Base-by-base conservation (phyloP, 2,329 filamentous ascomycete species). In the Arthrobotrys musiformis region DNA sequence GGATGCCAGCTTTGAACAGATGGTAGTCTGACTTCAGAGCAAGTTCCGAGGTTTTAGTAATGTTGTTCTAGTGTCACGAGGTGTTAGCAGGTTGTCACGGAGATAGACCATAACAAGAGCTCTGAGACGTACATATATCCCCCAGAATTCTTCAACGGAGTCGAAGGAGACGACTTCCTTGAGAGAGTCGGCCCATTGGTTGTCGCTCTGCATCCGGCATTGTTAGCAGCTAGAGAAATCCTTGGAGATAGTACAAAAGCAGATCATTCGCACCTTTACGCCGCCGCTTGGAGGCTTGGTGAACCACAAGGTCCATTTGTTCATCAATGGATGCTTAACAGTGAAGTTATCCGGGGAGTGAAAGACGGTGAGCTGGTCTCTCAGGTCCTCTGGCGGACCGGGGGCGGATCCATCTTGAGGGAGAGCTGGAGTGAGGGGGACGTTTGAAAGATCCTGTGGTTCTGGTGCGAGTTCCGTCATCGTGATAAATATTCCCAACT, bases 151-250 rank as follows among this genome's bases (percentile, higher is more conserved):
- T 86, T 99, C 95, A 26, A 99, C 95, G 1, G 94, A 97, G 86
- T 97, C 93, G 82, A 99, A 98, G 70, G 93, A 97, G 82, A 99
- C 97, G 81, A 99, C 94, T 85, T 99, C 93, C 87, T 99, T 99
- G 79, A 99, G 86, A 79, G 98, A 87, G 84, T 99, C 95, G 81
- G 96, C 96, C 95, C 96, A 99, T 88, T 97, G 97, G 85, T 79
- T 78, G 60, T 98, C 93, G 80, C 93, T 93, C 93, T 97, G 60
- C 4, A 73, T n/a, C 33, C 33, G 9, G n/a, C n/a, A 54, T 22
- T 15, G 28, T 76, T 33, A 76, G 72, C 48, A 48, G 40, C 50
- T 44, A n/a, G 46, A 28, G 8, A 8, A 17, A 33, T 15, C 1
- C 19, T 24, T 17, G 11, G 9, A n/a, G 13, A 35, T 19, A 28